These are phyloP conservation scores for Panicum miliaceum DNA, from an alignment of 176 grass and related monocot genomes.

Conservation along the genomic window DNA sequence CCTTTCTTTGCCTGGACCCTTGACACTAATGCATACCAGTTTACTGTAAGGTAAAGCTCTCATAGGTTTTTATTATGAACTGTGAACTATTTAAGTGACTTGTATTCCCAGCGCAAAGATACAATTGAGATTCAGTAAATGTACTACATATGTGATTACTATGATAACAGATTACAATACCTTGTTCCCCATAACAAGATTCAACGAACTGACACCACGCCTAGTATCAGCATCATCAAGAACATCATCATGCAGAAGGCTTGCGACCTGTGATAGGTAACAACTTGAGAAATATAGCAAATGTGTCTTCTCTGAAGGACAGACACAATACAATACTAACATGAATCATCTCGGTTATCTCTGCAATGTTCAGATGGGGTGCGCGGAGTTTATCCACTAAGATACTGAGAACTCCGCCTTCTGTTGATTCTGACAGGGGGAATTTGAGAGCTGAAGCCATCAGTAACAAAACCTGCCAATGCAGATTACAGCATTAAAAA, in stretches of 20 bases:
- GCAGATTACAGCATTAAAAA: constrained; percentile 24
- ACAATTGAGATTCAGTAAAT: not conserved
- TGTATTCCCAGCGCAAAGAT: not conserved
- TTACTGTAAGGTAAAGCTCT: not conserved
- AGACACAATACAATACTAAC: constrained; percentile 53
- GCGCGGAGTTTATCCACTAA: constrained; percentile 68
- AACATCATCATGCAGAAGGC: constrained; percentile 98
- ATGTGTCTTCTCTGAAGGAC: constrained; percentile 23
- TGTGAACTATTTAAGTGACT: constrained; percentile 8
- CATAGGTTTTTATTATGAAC: not conserved
- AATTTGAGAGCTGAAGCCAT: constrained; percentile 97
- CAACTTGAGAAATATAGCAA: constrained; percentile 27
- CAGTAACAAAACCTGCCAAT: constrained; percentile 78
- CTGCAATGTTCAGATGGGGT: constrained; percentile 78
- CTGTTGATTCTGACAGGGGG: constrained; percentile 57
- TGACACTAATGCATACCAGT: not conserved
- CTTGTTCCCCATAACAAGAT: constrained; percentile 98
- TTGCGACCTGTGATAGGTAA: constrained; percentile 71
- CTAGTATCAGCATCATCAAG: constrained; percentile 97
- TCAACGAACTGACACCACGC: constrained; percentile 86
- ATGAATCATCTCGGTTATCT: constrained; percentile 99
- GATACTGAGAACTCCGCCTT: constrained; percentile 63
- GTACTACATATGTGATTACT: not conserved
- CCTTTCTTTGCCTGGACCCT: not conserved
- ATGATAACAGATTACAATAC: constrained; percentile 37